A percentile compares a stretch with the other conserved stretches of the same genome.
Conservation (phyloP, 768 basidiomycete species). For the Auriscalpium orientale region DNA sequence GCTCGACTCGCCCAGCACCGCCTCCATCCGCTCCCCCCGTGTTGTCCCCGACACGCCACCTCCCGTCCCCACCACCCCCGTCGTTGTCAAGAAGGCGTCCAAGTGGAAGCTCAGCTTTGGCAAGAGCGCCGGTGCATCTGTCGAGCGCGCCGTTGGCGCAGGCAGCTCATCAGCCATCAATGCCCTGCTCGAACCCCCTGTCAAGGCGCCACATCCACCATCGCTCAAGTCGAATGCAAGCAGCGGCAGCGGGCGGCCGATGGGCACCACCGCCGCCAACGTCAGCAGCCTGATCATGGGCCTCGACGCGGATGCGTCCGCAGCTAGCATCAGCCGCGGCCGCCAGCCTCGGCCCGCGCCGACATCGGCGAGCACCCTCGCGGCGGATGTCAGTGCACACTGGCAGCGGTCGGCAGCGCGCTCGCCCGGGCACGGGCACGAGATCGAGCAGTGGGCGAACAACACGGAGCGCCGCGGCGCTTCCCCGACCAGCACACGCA, state of each 20-base stretch:
- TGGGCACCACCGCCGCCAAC: constrained; percentile 65
- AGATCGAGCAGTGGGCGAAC: constrained; percentile 1
- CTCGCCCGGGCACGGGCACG: neutral
- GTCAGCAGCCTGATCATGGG: constrained; percentile 72
- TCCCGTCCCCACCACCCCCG: constrained; percentile 27
- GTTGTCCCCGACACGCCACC: constrained; percentile 18
- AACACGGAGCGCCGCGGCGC: constrained; percentile 14
- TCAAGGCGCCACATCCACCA: constrained; percentile 10
- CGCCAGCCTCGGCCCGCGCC: constrained; percentile 12
- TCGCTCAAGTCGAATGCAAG: constrained; percentile 1
- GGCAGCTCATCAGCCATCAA: constrained; percentile 8
- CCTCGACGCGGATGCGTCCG: constrained; percentile 37
- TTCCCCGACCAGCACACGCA: constrained; percentile 54
- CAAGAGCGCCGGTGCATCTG: constrained; percentile 32
- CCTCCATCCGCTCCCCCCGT: constrained; percentile 13
- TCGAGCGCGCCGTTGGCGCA: constrained; percentile 9
- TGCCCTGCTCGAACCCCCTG: neutral
- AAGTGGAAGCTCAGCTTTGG: constrained; percentile 80
- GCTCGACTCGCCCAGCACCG: neutral
- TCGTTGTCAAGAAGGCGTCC: constrained; percentile 64
- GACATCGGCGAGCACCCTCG: neutral
- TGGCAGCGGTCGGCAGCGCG: neutral
- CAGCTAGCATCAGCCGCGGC: constrained; percentile 6
- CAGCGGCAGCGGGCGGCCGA: constrained; percentile 17
- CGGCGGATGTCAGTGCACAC: neutral